These are phyloP conservation scores for Lignosus rhinocerotis DNA, from an alignment of 1,284 basidiomycete genomes.

Conservation along the genomic window DNA sequence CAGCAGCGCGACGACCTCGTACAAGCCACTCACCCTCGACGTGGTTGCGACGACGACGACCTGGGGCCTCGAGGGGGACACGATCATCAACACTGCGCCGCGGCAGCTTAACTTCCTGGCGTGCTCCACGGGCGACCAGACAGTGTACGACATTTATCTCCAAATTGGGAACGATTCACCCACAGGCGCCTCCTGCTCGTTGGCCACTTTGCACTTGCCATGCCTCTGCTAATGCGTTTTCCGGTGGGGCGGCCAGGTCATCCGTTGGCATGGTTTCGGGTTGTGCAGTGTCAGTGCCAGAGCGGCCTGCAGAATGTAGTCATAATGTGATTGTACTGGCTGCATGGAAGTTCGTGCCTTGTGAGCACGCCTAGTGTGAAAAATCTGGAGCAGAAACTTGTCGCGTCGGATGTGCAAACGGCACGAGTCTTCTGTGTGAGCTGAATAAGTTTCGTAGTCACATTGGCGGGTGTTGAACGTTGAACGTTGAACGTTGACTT, in stretches of 20 bases:
- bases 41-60: constrained; percentile 49
- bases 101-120: constrained; percentile 57
- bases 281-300: not conserved
- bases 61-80: constrained; percentile 61
- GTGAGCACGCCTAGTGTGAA: too few species aligned
- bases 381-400: too few species aligned
- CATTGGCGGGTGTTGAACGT: not conserved
- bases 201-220: constrained; percentile 52
- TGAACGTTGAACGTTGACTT: too few species aligned
- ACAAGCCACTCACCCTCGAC: constrained; percentile 49
- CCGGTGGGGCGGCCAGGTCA: not conserved
- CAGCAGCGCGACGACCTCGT: constrained; percentile 45
- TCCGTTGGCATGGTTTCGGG: not conserved
- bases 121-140: constrained; percentile 45
- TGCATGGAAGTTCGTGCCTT: too few species aligned
- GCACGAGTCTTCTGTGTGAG: too few species aligned
- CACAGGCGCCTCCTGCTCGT: constrained; percentile 42
- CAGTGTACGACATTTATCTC: constrained; percentile 48
- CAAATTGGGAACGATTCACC: constrained; percentile 55
- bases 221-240: constrained; percentile 45
- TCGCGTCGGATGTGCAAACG: too few species aligned
- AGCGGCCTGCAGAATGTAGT: too few species aligned
- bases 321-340: too few species aligned
- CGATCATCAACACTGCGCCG: constrained; percentile 54
- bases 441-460: not conserved